A percentile compares a stretch with the other conserved stretches of the same genome.
Evolutionary conservation across 129 eudicot genomes (phyloP).

Genomic region (Mikania micrantha): DNA sequence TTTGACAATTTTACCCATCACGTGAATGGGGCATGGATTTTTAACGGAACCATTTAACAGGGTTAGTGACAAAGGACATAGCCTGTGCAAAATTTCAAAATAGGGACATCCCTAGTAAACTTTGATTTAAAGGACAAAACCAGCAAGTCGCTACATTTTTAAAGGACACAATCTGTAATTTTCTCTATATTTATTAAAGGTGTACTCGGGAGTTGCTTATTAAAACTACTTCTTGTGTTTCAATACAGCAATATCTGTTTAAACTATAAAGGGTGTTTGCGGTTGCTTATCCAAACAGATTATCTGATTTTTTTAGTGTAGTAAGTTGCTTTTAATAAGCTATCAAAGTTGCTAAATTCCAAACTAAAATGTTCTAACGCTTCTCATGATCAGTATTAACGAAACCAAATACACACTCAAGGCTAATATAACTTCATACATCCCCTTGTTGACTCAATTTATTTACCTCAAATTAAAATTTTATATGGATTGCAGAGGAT

Average conservation of each 20-base stretch:
- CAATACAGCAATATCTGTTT: neutral
- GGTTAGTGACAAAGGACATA: too few species aligned
- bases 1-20: too few species aligned
- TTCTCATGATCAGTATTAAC: neutral
- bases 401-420: neutral
- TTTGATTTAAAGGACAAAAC: too few species aligned
- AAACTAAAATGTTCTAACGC: neutral
- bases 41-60: too few species aligned
- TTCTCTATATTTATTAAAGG: too few species aligned
- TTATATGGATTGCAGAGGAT: conserved; percentile 51
- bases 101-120: too few species aligned
- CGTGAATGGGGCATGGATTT: too few species aligned
- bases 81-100: too few species aligned
- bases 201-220: neutral
- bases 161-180: too few species aligned
- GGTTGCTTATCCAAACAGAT: neutral
- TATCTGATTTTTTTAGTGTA: neutral
- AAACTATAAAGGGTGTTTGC: neutral
- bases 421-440: neutral
- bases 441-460: neutral
- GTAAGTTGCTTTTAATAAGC: neutral
- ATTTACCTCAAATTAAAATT: neutral
- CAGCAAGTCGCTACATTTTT: too few species aligned
- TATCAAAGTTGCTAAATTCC: neutral
- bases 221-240: neutral